Evolutionary conservation across 805 yeast species (phyloP), one percentile per base, ranked within the genome.

Genomic region (Metschnikowia gelsemii): DNA sequence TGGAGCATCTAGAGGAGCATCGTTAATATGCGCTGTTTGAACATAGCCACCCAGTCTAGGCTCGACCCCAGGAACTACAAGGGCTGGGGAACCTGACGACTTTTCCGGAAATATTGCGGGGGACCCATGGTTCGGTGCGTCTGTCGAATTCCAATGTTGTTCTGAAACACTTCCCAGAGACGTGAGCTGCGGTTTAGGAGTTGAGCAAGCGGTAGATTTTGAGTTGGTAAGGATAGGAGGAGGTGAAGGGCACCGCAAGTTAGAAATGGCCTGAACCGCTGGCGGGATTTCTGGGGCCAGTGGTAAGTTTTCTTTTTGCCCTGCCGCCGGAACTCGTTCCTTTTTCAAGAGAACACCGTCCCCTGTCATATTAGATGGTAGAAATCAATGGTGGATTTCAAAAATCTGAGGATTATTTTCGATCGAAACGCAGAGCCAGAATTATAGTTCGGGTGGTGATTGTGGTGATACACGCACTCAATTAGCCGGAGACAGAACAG

Each of bases 201-300:
- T 40, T 17, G 22, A 16, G 26, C 32, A 26, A 35, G 35, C 40
- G 17, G 32, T 25, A 3, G 21, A 32, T 29, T 39, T 43, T 14
- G 51, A 40, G 20, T 64, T 66, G 40, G 59, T 56, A 34, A 80
- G 61, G 40, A 81, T 80, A 6, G 87, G 86, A 1, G 87, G 85
- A n/a, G 87, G 87, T 4, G 86, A 80, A 1, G 87, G 86, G 49
- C 85, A 78, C 45, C 82, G 68, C 40, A 80, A 58, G 55, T 71
- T 76, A 6, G 85, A 77, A 24, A 78, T 62, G 0, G 85, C 84
- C 59, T 76, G 56, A 9, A 73, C 78, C 26, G 80, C 72, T 3
- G 83, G 82, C 0, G 76, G 71, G 32, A 57, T 51, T 24, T 52
- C 56, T 8, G 33, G 11, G 8, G 39, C 12, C 14, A n/a, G 33